These are phyloP conservation scores for Aspergillus jensenii DNA, from an alignment of 2,329 filamentous ascomycete genomes.

Conservation along the genomic window DNA sequence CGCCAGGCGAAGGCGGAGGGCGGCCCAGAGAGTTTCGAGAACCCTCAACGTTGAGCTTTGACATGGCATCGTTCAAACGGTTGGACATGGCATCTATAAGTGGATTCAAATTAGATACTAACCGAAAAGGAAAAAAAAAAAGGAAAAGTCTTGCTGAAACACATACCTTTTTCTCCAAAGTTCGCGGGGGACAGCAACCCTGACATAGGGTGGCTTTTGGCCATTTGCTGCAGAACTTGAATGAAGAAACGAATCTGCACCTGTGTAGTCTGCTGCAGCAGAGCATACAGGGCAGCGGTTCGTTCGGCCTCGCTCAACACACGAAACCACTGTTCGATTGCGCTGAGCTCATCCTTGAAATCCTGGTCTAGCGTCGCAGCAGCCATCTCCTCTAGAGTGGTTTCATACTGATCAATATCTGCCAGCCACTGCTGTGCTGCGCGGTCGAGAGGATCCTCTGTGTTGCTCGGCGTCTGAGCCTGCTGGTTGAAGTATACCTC, in stretches of 20 bases:
- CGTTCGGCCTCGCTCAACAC: constrained; percentile 95
- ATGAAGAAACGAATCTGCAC: constrained; percentile 99
- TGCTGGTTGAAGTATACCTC: constrained; percentile 87
- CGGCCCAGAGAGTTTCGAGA: constrained; percentile 84
- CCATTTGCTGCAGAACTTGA: constrained; percentile 98
- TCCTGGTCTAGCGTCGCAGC: constrained; percentile 98
- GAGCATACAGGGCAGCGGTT: constrained; percentile 89
- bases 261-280: constrained; percentile 97
- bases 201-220: constrained; percentile 96
- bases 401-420: constrained; percentile 98
- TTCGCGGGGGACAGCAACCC: constrained; percentile 90
- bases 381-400: constrained; percentile 98
- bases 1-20: constrained; percentile 71
- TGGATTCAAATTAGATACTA: constrained; percentile 14
- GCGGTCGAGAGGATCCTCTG: constrained; percentile 87
- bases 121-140: no score
- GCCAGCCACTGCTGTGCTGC: constrained; percentile 98
- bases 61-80: constrained; percentile 94
- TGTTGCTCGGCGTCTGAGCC: constrained; percentile 64
- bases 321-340: constrained; percentile 99
- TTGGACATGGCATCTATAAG: constrained; percentile 89
- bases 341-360: constrained; percentile 98
- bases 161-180: constrained; percentile 85
- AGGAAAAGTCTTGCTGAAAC: not conserved
- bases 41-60: constrained; percentile 84